Conservation (phyloP, 805 yeast species). For the Metschnikowia rubicola region DNA sequence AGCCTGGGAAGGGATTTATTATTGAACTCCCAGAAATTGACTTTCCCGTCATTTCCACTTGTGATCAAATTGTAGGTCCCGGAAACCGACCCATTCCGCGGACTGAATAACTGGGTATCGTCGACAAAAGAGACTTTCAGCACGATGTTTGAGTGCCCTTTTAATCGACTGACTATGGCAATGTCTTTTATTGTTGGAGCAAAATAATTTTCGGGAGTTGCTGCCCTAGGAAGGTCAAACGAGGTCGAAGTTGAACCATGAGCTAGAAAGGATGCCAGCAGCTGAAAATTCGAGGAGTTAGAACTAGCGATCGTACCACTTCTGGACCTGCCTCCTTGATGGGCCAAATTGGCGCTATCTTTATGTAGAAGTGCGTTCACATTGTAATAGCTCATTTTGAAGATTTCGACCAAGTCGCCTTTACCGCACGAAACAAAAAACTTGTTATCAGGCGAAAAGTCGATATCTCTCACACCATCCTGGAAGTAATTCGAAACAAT, state of each 20-base stretch:
- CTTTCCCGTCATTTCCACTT: constrained; percentile 39
- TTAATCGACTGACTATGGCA: constrained; percentile 33
- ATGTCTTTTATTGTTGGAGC: constrained; percentile 40
- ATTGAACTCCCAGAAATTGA: constrained; percentile 44
- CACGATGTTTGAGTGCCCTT: constrained; percentile 40
- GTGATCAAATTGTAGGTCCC: constrained; percentile 32
- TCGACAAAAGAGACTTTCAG: constrained; percentile 26
- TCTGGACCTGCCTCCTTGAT: constrained; percentile 28
- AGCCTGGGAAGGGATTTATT: constrained; percentile 38
- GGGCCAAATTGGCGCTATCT: neutral
- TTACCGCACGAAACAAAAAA: constrained; percentile 49
- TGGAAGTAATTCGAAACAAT: constrained; percentile 58
- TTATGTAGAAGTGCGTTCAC: constrained; percentile 30
- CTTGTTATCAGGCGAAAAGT: constrained; percentile 47
- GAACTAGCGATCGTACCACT: constrained; percentile 38
- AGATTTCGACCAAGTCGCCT: constrained; percentile 48
- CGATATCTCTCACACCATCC: constrained; percentile 55
- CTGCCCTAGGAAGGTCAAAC: constrained; percentile 20
- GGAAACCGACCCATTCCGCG: neutral
- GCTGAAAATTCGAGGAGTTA: constrained; percentile 16
- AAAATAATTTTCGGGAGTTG: constrained; percentile 13
- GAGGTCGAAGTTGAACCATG: constrained; percentile 22
- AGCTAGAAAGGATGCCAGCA: constrained; percentile 20
- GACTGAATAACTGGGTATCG: constrained; percentile 14
- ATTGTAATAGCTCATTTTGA: constrained; percentile 40